Evolutionary conservation across 108 stramenopile species (phyloP).

Genomic region (Skeletonema grethae): DNA sequence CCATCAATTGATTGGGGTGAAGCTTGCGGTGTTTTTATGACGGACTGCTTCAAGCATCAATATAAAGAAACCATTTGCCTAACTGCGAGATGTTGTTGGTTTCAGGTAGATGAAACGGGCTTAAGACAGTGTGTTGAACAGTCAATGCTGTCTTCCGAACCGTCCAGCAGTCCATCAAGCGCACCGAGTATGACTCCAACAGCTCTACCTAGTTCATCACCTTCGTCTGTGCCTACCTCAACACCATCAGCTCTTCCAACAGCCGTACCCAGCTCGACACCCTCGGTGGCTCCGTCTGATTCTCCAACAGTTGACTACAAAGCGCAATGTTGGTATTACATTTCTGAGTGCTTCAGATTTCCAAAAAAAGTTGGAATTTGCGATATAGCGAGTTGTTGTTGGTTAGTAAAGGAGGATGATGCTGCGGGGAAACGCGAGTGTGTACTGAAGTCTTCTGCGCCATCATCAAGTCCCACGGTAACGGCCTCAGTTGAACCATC

Average conservation of each 20-base stretch:
- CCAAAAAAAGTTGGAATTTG: too few relatives aligned
- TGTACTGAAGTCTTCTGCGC: too few relatives aligned
- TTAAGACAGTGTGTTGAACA: neutral
- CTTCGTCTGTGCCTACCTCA: too few relatives aligned
- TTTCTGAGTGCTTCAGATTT: neutral
- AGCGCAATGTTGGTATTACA: neutral
- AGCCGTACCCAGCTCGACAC: neutral
- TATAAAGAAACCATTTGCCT: neutral
- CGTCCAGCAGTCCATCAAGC: neutral
- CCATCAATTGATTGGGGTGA: neutral
- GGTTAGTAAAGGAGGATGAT: too few relatives aligned
- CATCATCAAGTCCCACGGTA: too few relatives aligned
- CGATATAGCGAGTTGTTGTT: too few relatives aligned
- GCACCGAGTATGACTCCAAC: neutral
- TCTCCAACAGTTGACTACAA: neutral
- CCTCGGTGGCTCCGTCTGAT: neutral
- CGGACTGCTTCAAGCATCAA: neutral
- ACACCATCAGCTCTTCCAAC: too few relatives aligned
- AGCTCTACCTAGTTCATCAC: too few relatives aligned
- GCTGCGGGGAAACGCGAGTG: too few relatives aligned
- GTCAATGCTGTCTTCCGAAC: neutral
- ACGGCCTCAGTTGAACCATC: neutral
- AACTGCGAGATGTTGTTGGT: slow-evolving; percentile 7
- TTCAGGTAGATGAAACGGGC: neutral
- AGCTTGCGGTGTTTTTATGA: neutral